phyloP scores from a whole-genome alignment of 2,329 filamentous ascomycete genomes.

The Dactylonectria macrodidyma region DNA sequence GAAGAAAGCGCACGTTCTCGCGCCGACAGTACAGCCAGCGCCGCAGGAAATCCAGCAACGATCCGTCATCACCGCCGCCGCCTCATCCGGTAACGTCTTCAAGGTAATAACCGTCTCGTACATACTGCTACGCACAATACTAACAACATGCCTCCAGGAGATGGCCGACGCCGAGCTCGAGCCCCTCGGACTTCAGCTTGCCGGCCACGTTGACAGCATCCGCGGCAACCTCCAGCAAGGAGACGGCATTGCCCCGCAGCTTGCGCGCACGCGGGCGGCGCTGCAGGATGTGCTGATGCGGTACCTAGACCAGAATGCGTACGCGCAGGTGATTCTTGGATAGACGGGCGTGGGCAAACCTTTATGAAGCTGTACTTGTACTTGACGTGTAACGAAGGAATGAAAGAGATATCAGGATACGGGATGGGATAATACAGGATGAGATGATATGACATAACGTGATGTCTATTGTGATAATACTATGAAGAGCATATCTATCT shows the following conservation, averaged over 20 bases:
- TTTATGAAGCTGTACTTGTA: neutral
- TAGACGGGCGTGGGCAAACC: slow-evolving; percentile 31
- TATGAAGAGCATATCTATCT: neutral
- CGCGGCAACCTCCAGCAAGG: slow-evolving; percentile 68
- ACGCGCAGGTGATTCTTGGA: slow-evolving; percentile 65
- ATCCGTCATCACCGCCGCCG: slow-evolving; percentile 27
- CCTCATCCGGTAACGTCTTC: slow-evolving; percentile 34
- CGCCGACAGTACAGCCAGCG: slow-evolving; percentile 52
- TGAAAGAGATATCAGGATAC: neutral
- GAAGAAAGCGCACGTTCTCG: slow-evolving; percentile 66
- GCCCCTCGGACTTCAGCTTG: slow-evolving; percentile 63
- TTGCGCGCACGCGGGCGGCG: slow-evolving; percentile 63
- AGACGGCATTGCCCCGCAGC: slow-evolving; percentile 65
- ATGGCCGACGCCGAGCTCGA: slow-evolving; percentile 60
- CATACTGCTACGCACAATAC: neutral
- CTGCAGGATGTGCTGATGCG: slow-evolving; percentile 64
- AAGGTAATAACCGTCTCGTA: slow-evolving; percentile 36
- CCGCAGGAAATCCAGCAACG: slow-evolving; percentile 29
- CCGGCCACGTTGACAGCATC: slow-evolving; percentile 71
- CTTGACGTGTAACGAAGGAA: slow-evolving; percentile 5
- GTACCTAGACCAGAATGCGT: slow-evolving; percentile 61
- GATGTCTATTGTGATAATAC: neutral
- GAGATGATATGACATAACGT: neutral
- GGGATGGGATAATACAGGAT: neutral
- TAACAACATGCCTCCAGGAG: slow-evolving; percentile 46